Evolutionary conservation across 345 rosid genomes (phyloP).

Genomic region (Ceriops tagal): DNA sequence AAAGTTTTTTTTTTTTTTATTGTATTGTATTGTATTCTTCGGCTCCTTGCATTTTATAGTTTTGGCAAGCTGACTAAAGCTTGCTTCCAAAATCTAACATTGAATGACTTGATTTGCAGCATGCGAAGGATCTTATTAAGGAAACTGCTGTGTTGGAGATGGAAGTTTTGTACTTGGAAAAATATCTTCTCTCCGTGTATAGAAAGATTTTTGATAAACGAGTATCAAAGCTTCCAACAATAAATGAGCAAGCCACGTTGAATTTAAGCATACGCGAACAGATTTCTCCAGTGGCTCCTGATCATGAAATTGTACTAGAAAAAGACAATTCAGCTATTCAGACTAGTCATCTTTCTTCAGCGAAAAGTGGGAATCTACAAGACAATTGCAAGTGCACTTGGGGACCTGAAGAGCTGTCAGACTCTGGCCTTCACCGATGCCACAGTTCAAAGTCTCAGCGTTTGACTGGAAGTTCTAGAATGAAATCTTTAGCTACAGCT

Average conservation of each 20-base stretch:
- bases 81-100: background rate
- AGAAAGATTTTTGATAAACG: slow-evolving; percentile 46
- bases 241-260: slow-evolving; percentile 21
- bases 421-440: slow-evolving; percentile 53
- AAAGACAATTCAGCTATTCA: slow-evolving; percentile 21
- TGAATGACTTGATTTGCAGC: slow-evolving; percentile 36
- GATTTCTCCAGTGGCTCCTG: slow-evolving; percentile 13
- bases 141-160: slow-evolving; percentile 69
- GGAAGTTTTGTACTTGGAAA: slow-evolving; percentile 70
- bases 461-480: slow-evolving; percentile 37
- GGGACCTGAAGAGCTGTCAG: slow-evolving; percentile 32
- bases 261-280: slow-evolving; percentile 10
- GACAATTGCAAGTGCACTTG: slow-evolving; percentile 29
- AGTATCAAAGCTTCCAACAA: slow-evolving; percentile 15
- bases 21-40: background rate
- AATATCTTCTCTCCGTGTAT: slow-evolving; percentile 66
- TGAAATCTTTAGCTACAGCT: slow-evolving; percentile 40
- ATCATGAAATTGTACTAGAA: slow-evolving; percentile 14
- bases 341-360: slow-evolving; percentile 12
- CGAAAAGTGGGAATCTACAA: slow-evolving; percentile 10
- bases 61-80: background rate
- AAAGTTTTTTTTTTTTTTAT: background rate
- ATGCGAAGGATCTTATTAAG: slow-evolving; percentile 60
- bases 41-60: too few relatives aligned
- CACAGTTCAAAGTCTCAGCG: slow-evolving; percentile 72